Conservation (phyloP, 441 rosid genomes). For the Populus hybrid region DNA sequence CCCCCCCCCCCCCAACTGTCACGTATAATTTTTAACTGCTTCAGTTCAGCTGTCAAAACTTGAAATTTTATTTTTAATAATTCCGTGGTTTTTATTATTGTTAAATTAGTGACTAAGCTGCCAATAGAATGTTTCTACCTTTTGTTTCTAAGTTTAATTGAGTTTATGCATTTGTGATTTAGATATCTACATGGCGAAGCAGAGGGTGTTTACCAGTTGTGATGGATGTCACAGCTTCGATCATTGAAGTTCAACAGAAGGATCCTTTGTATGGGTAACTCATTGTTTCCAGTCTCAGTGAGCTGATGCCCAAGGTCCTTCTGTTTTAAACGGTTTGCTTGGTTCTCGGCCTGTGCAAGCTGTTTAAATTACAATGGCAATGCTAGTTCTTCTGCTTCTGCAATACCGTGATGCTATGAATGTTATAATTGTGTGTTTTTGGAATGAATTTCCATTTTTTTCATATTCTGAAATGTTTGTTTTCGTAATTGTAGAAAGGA, state of each 20-base stretch:
- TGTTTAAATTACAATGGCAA: not conserved
- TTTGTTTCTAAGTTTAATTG: not conserved
- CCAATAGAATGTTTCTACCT: too few species aligned
- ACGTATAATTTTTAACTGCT: too few species aligned
- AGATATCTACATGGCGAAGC: constrained; percentile 80
- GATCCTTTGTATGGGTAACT: constrained; percentile 69
- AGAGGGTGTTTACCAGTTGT: constrained; percentile 78
- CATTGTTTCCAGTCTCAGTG: not conserved
- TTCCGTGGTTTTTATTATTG: too few species aligned
- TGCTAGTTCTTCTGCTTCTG: not conserved
- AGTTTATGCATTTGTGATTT: constrained; percentile 10
- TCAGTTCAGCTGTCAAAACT: too few species aligned
- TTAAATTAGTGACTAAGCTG: too few species aligned
- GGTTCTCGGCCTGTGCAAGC: not conserved
- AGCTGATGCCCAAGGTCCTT: not conserved
- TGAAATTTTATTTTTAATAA: too few species aligned
- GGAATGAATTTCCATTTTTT: not conserved
- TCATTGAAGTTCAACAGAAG: constrained; percentile 68
- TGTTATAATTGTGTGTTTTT: not conserved
- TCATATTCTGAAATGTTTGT: not conserved
- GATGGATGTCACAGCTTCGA: constrained; percentile 76
- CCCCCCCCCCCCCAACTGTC: too few species aligned
- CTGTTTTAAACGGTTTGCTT: not conserved
- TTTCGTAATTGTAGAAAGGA: constrained; percentile 38
- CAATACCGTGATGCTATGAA: not conserved